A percentile compares a stretch with the other conserved stretches of the same genome.
Evolutionary conservation across 2,329 filamentous ascomycete genomes (phyloP).

Genomic region (Phoma sp.): DNA sequence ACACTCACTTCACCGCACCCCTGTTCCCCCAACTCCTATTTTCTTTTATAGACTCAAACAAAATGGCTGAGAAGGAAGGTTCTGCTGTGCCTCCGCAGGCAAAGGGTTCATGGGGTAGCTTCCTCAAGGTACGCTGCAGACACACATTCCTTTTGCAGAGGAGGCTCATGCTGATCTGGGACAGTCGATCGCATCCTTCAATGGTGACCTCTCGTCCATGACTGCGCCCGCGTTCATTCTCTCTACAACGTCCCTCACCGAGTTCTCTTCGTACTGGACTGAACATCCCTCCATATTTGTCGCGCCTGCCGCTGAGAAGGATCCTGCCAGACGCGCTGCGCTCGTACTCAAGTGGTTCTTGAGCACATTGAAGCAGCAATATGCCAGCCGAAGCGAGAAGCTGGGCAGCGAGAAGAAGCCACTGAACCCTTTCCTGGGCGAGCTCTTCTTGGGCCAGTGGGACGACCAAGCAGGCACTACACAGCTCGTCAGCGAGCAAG

Average conservation of each 20-base stretch:
- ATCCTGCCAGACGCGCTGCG: constrained; percentile 81
- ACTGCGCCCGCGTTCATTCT: constrained; percentile 65
- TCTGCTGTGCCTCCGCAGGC: constrained; percentile 55
- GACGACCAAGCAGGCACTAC: constrained; percentile 82
- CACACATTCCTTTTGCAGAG: neutral
- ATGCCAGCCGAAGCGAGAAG: constrained; percentile 76
- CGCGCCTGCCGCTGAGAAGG: constrained; percentile 79
- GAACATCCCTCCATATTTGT: constrained; percentile 72
- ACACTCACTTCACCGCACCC: neutral
- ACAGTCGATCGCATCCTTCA: constrained; percentile 62
- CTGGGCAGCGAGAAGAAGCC: constrained; percentile 96
- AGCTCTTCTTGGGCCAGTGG: constrained; percentile 94
- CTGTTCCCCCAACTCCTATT: neutral
- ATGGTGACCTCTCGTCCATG: constrained; percentile 64
- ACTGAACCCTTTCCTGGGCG: constrained; percentile 92
- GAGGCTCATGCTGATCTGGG: constrained; percentile 15
- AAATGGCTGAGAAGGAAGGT: constrained; percentile 50
- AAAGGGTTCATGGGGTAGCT: constrained; percentile 58
- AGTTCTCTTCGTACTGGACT: constrained; percentile 66
- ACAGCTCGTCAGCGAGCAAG: constrained; percentile 90
- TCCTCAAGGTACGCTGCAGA: constrained; percentile 53
- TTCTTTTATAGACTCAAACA: constrained; percentile 8
- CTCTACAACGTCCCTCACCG: constrained; percentile 62
- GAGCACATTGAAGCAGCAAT: constrained; percentile 89
- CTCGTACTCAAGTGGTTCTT: constrained; percentile 97